Evolutionary conservation across 179 eudicot genomes (phyloP).

Genomic region (Corrigiola litoralis): DNA sequence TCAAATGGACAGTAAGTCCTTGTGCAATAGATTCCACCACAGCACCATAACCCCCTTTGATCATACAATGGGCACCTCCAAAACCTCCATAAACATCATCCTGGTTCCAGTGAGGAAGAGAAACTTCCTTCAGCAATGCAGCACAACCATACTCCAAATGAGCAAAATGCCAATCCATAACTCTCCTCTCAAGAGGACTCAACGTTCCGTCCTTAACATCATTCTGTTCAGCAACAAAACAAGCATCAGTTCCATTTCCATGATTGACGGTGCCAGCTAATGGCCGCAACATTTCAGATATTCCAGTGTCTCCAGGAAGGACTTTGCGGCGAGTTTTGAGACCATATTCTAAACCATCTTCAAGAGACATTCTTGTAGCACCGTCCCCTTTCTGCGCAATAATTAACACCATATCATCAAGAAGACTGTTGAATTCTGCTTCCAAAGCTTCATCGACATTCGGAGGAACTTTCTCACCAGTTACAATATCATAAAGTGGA

Average conservation of each 20-base stretch:
- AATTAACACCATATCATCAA: slow-evolving; percentile 82
- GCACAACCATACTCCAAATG: slow-evolving; percentile 99
- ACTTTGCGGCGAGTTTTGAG: slow-evolving; percentile 57
- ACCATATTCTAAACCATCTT: slow-evolving; percentile 89
- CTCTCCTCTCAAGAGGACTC: slow-evolving; percentile 95
- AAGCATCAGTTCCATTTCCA: slow-evolving; percentile 20
- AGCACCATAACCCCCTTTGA: slow-evolving; percentile 91
- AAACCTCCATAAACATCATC: slow-evolving; percentile 99
- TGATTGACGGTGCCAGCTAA: slow-evolving; percentile 15
- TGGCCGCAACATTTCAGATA: slow-evolving; percentile 21
- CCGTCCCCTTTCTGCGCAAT: slow-evolving; percentile 86
- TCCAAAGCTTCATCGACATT: slow-evolving; percentile 84
- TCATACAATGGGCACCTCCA: slow-evolving; percentile 99
- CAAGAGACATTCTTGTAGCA: slow-evolving; percentile 85
- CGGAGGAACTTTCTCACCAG: slow-evolving; percentile 81
- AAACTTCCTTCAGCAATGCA: slow-evolving; percentile 77
- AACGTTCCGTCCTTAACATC: slow-evolving; percentile 39
- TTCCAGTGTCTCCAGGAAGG: slow-evolving; percentile 23
- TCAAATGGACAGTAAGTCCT: slow-evolving; percentile 69
- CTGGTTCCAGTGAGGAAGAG: slow-evolving; percentile 99
- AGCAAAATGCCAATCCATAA: slow-evolving; percentile 99
- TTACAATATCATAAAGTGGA: slow-evolving; percentile 86
- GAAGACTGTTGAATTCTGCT: slow-evolving; percentile 85
- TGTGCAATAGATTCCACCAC: slow-evolving; percentile 81
- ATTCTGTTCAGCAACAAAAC: slow-evolving; percentile 17